Evolutionary conservation across 2,329 filamentous ascomycete genomes (phyloP).

Genomic region (Ustulina deusta): DNA sequence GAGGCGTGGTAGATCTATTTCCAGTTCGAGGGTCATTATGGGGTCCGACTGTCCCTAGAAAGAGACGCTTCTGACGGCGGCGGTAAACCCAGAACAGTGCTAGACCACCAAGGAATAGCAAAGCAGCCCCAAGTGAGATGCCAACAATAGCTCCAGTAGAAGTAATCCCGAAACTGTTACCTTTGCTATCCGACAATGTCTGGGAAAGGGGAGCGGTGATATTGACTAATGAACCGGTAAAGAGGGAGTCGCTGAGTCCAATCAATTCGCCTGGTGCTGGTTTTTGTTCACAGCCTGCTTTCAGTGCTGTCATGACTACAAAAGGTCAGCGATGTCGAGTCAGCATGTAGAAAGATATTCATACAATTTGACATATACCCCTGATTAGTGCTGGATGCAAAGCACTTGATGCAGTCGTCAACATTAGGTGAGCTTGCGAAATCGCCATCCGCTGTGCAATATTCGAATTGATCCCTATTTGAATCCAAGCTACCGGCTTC

Average conservation of each 20-base stretch:
- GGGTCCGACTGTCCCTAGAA: constrained; percentile 47
- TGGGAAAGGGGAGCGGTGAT: constrained; percentile 53
- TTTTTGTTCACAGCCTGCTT: constrained; percentile 61
- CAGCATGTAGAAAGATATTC: constrained; percentile 34
- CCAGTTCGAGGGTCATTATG: constrained; percentile 42
- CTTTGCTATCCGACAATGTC: constrained; percentile 41
- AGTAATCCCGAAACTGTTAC: constrained; percentile 51
- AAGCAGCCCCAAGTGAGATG: constrained; percentile 61
- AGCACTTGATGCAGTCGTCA: constrained; percentile 57
- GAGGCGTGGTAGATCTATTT: constrained; percentile 46
- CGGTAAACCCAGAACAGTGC: constrained; percentile 63
- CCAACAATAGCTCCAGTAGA: constrained; percentile 65
- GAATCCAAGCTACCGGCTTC: constrained; percentile 50
- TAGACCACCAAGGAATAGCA: constrained; percentile 57
- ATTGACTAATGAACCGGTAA: constrained; percentile 54
- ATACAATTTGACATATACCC: constrained; percentile 63
- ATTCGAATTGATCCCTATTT: constrained; percentile 52
- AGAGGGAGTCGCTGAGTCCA: constrained; percentile 59
- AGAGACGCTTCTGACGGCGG: constrained; percentile 56
- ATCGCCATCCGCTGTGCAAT: constrained; percentile 56
- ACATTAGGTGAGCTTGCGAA: constrained; percentile 51
- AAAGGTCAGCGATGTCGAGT: constrained; percentile 37
- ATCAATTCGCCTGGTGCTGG: constrained; percentile 55
- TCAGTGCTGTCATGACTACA: constrained; percentile 61
- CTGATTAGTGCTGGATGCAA: constrained; percentile 56